Conservation (phyloP, 441 rosid species). For the Populus hybrid region DNA sequence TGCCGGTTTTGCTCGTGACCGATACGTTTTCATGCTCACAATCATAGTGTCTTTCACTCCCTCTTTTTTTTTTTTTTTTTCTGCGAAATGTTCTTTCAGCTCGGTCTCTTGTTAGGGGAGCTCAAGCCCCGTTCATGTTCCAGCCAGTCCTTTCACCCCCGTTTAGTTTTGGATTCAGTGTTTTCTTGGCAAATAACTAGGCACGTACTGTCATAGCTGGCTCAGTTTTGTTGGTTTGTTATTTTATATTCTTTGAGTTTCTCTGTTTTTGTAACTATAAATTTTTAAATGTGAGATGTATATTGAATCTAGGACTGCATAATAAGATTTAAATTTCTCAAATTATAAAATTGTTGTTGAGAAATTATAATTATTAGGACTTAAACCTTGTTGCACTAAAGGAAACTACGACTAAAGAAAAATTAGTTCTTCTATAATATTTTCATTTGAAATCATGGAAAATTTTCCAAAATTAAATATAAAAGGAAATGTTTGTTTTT, state of each 20-base stretch:
- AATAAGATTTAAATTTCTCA: no score
- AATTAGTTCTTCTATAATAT: no score
- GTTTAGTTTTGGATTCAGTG: constrained; percentile 6
- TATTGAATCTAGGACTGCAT: no score
- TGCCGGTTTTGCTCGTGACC: constrained; percentile 36
- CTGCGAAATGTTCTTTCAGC: neutral
- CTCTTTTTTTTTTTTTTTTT: neutral
- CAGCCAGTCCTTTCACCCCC: constrained; percentile 4
- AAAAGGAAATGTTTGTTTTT: no score
- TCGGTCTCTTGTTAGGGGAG: constrained; percentile 13
- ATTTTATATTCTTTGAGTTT: neutral
- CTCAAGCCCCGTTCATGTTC: constrained; percentile 24
- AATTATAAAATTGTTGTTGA: no score
- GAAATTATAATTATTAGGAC: no score
- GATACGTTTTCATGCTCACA: constrained; percentile 35
- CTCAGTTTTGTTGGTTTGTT: constrained; percentile 17
- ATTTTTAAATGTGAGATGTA: no score
- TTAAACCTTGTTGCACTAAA: neutral
- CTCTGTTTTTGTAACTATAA: no score
- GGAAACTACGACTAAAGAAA: neutral
- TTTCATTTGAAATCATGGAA: no score
- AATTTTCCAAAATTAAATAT: no score
- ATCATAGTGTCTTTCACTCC: constrained; percentile 21
- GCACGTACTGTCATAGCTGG: neutral
- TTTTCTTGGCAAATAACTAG: no score